These are phyloP conservation scores for Cryptosporidium sp. DNA, from an alignment of 169 alveolate species.

Conservation along the genomic window DNA sequence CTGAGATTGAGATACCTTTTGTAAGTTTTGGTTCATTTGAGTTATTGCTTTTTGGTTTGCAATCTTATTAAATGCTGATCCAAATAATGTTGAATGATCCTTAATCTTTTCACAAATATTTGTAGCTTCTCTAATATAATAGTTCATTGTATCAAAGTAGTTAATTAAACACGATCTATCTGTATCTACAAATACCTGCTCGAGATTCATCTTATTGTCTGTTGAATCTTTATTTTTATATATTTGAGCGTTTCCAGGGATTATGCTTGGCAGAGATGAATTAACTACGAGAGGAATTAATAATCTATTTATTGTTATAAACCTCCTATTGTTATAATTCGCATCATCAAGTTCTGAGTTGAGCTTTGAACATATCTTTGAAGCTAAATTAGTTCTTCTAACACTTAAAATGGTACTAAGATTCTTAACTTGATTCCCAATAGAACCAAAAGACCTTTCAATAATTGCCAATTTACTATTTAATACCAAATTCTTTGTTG, in stretches of 20 bases:
- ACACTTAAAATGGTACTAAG: conserved; percentile 39
- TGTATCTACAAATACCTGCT: not conserved
- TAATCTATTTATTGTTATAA: conserved; percentile 10
- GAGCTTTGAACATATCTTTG: conserved; percentile 49
- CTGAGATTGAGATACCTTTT: conserved; percentile 57
- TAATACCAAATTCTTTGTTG: conserved; percentile 28
- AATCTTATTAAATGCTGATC: conserved; percentile 53
- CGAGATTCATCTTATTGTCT: not conserved
- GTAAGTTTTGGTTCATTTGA: conserved; percentile 14
- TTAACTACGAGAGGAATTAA: conserved; percentile 36
- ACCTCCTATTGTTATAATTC: conserved; percentile 5
- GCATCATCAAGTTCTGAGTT: not conserved
- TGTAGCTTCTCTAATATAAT: conserved; percentile 33
- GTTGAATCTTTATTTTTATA: not conserved
- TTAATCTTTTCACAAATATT: conserved; percentile 36
- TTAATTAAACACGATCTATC: conserved; percentile 54
- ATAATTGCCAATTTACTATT: not conserved
- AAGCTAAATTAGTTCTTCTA: conserved; percentile 48
- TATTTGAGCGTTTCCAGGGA: conserved; percentile 32
- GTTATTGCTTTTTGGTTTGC: conserved; percentile 42
- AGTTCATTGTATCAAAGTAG: conserved; percentile 12
- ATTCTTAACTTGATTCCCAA: conserved; percentile 44
- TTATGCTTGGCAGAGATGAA: conserved; percentile 8
- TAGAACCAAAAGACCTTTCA: not conserved
- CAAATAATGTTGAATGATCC: conserved; percentile 38